These are phyloP conservation scores for Arabis hirsuta DNA, from an alignment of 345 rosid species.

Conservation along the genomic window DNA sequence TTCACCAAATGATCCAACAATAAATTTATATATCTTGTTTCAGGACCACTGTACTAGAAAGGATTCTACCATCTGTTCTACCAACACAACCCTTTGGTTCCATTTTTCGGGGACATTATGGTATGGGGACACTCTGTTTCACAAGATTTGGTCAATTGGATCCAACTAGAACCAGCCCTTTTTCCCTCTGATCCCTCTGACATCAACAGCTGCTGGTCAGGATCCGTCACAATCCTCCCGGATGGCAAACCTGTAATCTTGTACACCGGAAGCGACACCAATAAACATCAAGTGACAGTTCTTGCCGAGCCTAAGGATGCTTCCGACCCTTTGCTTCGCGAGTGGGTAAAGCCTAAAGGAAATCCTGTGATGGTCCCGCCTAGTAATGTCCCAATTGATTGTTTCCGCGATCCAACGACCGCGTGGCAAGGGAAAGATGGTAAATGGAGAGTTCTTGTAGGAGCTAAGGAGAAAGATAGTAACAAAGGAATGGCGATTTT, in stretches of 20 bases:
- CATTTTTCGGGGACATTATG: constrained; percentile 51
- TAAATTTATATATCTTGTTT: background rate
- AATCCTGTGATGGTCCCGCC: constrained; percentile 66
- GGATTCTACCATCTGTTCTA: constrained; percentile 58
- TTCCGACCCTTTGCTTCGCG: constrained; percentile 63
- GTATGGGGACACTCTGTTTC: constrained; percentile 79
- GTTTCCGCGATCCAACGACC: constrained; percentile 72
- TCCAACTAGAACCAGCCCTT: constrained; percentile 61
- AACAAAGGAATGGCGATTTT: constrained; percentile 55
- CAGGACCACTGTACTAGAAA: constrained; percentile 76
- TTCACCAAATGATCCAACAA: too few species aligned
- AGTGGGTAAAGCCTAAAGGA: constrained; percentile 58
- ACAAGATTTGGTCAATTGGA: constrained; percentile 71
- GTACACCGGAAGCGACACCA: constrained; percentile 56
- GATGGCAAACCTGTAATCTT: constrained; percentile 60
- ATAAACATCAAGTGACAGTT: constrained; percentile 61
- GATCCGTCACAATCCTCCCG: constrained; percentile 65
- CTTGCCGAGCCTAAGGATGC: constrained; percentile 56
- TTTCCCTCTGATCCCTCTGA: constrained; percentile 60
- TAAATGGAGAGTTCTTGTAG: constrained; percentile 58
- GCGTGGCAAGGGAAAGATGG: constrained; percentile 74
- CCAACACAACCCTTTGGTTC: constrained; percentile 63
- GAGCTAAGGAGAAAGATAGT: constrained; percentile 25
- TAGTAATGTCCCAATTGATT: constrained; percentile 16
- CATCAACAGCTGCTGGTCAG: constrained; percentile 73